Evolutionary conservation across 768 basidiomycete species (phyloP), one percentile per base, ranked within the genome.

Genomic region (Panaeolus cyanescens): DNA sequence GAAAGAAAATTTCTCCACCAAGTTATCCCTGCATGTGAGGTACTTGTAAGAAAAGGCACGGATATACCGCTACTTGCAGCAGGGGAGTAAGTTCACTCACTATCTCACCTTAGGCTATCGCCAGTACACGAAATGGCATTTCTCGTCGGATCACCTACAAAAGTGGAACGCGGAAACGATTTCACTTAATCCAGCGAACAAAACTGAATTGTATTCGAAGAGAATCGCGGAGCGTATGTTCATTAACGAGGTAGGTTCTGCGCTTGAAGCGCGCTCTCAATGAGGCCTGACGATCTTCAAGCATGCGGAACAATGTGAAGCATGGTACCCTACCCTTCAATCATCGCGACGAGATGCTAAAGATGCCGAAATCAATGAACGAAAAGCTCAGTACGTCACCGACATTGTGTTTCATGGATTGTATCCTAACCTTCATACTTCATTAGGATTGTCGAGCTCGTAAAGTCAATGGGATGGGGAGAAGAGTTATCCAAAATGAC

Each of bases 401-500:
- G 8, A 20, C 10, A 6, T 20, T 42, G 1, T 9, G 17, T 12
- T 5, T 42, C 5, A 20, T 8, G 22, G 6, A 8, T 8, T 8
- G 19, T 5, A 12, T 20, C 39, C 8, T 8, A 22, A 20, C 19
- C 6, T 6, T 22, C 17, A 20, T 7, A 42, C 9, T 20, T 20
- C 36, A 13, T 32, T 20, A 62, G 65, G 39, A 17, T 64, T 19
- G 6, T 55, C 4, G 25, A 58, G 1, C 54, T 45, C 9, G 7
- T 64, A 9, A 59, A 56, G 37, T 32, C 55, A 28, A 42, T 59
- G 8, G 58, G 60, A 3, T 60, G 60, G 54, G 58, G 40, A 55
- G 42, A 64, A 34, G 65, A 64, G 10, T 19, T 66, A 22, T 19
- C 54, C 7, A 37, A 37, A 28, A 45, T 62, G 33, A 45, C n/a